phyloP scores from a whole-genome alignment of 2,329 filamentous ascomycete genomes.

The Dichotomopilus funicola region DNA sequence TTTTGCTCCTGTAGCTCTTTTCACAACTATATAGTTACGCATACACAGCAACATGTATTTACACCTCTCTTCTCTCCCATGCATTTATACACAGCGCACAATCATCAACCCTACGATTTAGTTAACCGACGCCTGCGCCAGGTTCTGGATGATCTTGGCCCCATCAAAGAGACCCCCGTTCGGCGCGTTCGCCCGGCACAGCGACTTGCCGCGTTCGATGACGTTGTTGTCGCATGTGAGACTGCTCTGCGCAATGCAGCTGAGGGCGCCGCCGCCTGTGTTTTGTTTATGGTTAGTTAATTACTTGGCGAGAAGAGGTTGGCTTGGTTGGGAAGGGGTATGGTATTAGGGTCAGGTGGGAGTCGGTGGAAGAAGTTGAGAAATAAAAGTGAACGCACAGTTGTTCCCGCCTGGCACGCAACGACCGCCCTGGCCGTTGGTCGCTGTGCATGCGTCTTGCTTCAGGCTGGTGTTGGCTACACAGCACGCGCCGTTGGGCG shows the following conservation, averaged over 20 bases:
- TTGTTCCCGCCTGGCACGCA: constrained; percentile 32
- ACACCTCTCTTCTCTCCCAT: too few relatives aligned
- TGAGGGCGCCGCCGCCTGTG: constrained; percentile 18
- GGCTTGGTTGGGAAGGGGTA: neutral
- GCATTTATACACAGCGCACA: too few relatives aligned
- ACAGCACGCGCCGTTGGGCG: constrained; percentile 32
- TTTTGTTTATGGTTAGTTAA: neutral
- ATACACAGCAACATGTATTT: too few relatives aligned
- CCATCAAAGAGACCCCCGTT: constrained; percentile 26
- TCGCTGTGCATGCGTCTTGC: constrained; percentile 31
- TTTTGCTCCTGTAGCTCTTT: too few relatives aligned
- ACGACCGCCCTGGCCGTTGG: constrained; percentile 29
- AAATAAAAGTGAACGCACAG: constrained; percentile 24
- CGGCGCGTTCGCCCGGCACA: constrained; percentile 26
- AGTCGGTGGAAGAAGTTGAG: neutral
- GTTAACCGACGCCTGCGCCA: constrained; percentile 25
- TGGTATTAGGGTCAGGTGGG: neutral
- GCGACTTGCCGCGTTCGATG: constrained; percentile 20
- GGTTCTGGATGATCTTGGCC: constrained; percentile 21
- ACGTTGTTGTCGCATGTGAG: constrained; percentile 19
- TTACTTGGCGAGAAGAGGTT: neutral
- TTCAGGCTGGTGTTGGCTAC: constrained; percentile 31
- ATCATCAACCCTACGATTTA: constrained; percentile 7
- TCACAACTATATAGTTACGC: too few relatives aligned
- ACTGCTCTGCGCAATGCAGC: constrained; percentile 19